Evolutionary conservation across 2,329 filamentous ascomycete species (phyloP).

Genomic region (Microdochium nivale): DNA sequence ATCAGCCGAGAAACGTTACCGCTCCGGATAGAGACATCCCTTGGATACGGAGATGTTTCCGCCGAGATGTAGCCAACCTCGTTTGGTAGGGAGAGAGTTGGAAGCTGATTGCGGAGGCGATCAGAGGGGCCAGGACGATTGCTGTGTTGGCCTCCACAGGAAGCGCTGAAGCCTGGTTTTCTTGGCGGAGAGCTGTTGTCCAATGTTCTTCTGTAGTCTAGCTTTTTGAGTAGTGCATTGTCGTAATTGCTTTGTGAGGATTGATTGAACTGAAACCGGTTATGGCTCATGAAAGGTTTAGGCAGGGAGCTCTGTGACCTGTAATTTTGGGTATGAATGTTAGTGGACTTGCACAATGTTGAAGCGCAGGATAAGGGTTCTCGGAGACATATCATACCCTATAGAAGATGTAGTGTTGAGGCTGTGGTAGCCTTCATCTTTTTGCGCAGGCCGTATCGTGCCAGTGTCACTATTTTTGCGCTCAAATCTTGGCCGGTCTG

Average conservation of each 20-base stretch:
- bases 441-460: constrained; percentile 10
- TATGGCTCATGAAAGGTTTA: constrained; percentile 41
- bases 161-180: constrained; percentile 30
- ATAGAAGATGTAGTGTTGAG: constrained; percentile 16
- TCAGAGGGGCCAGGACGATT: constrained; percentile 27
- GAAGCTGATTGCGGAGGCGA: constrained; percentile 20
- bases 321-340: constrained; percentile 5
- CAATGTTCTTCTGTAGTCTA: constrained; percentile 37
- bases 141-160: constrained; percentile 29
- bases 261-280: constrained; percentile 36
- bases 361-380: neutral
- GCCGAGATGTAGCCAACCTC: constrained; percentile 29
- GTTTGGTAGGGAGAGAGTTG: constrained; percentile 38
- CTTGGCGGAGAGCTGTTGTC: constrained; percentile 35
- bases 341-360: neutral
- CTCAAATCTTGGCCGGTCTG: constrained; percentile 11
- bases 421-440: constrained; percentile 24
- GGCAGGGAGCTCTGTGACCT: constrained; percentile 34
- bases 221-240: constrained; percentile 43
- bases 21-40: constrained; percentile 38
- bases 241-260: constrained; percentile 34
- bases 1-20: constrained; percentile 36
- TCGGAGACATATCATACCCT: constrained; percentile 6
- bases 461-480: constrained; percentile 10
- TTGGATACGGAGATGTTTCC: constrained; percentile 33